Base-by-base conservation (phyloP, 176 grass and related monocot genomes). In the Bromus sterilis region DNA sequence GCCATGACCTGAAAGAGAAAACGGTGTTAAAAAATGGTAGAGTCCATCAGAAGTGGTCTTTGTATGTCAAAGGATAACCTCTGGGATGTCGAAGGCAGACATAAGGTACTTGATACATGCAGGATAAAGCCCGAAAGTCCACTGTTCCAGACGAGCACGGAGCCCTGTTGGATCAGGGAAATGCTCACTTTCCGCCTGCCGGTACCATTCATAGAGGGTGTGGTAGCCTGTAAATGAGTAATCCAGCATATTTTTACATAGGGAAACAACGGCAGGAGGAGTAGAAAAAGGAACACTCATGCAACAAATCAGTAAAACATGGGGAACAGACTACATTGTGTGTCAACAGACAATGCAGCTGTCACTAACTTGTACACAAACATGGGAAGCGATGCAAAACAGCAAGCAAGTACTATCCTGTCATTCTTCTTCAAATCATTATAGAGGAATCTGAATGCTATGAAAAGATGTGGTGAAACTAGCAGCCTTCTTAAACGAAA, bases 91-190 rank as follows among this genome's bases (percentile, higher is more conserved):
- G 33, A 99, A 99, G 69, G 97, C 97, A 15, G 97, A 99, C 97
- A 99, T 99, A 23, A 99, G 91, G 77, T 99, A 99, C 85, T 99
- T 99, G 59, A 99, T 95, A 91, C 93, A 93, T 20, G 96, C 96
- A 70, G 96, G 96, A 74, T 99, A 99, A 64, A 99, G 85, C 12
- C 97, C 97, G 21, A 99, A 95, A 21, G 97, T 95, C 93, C 84
- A 95, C 60, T 95, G 89, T 51, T 99, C 91, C 20, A 99, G 80
- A 72, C 93, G 93, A 63, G 89, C 40, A 0, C 97, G 88, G 39
- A 99, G 91, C 16, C 93, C 97, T 1, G 89, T 95, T 14, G 93
- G 97, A 56, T 99, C 93, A 31, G 93, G 97, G 64, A 99, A 99
- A 82, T 99, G 97, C 20, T 95, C 89, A 49, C 73, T 99, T 82